Base-by-base conservation (phyloP, 768 basidiomycete species). In the Sporobolomyces pararoseus region DNA sequence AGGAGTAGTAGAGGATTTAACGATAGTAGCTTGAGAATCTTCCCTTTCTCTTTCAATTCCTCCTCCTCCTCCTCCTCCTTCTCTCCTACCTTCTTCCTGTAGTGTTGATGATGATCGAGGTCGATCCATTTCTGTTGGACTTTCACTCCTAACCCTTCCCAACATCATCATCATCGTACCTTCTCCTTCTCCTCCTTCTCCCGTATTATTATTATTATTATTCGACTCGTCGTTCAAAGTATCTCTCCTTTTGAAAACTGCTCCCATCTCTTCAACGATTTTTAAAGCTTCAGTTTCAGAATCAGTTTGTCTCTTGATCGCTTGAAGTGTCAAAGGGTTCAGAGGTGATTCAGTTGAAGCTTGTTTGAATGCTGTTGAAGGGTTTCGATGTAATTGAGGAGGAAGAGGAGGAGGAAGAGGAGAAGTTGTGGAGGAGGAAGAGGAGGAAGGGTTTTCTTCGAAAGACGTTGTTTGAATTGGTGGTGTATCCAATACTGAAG, bases 311-410 rank as follows among this genome's bases (percentile, higher is more conserved):
- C 72, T 42, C 25, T 64, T 55, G 32, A 73, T 50, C 2, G 72
- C 72, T 6, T 63, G 58, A 16, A 73, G 42, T 23, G 68, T 69
- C 23, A 73, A 35, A 7, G 72, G 72, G 44, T 73, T 49, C 6
- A 73, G 50, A 7, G 42, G 29, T 0, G 60, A 63, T 23, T 55
- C n/a, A 1, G 21, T 16, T 3, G 54, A 52, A 14, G 72, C 72
- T 42, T 49, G 37, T 32, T 58, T 25, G 65, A 73, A 73, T 2
- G 72, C 72, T 1, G 50, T 27, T 1, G 52, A 57, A 2, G 64
- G 60, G 0, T 53, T 62, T n/a, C 64, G 63, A 2, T 53, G n/a
- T 46, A 68, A 58, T 17, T 32, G 4, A 27, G 37, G 29, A 0
- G 3, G 66, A 3, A 47, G 60, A 68, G 35, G 51, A 0, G 17